These are phyloP conservation scores for Neurospora sp. DNA, from an alignment of 2,329 filamentous ascomycete genomes.

Conservation along the genomic window DNA sequence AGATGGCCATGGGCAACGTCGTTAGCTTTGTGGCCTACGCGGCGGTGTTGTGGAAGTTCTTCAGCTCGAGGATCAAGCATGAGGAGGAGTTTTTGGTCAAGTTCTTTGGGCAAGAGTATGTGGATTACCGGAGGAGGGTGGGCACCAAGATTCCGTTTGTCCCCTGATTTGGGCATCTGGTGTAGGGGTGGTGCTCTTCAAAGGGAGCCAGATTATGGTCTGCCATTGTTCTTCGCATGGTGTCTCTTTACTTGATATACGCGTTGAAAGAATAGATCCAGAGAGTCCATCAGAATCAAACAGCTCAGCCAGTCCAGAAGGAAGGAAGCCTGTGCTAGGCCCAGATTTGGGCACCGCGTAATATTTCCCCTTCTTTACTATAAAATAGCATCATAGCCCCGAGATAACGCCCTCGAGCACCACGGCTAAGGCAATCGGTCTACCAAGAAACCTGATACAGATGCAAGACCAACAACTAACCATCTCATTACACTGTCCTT, in stretches of 20 bases:
- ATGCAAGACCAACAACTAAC: neutral
- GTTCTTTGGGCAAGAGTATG: conserved; percentile 81
- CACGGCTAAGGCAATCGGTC: neutral
- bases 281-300: neutral
- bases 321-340: neutral
- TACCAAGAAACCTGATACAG: neutral
- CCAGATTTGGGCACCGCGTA: too few relatives aligned
- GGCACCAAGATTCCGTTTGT: conserved; percentile 76
- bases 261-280: neutral
- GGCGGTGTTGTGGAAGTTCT: conserved; percentile 76
- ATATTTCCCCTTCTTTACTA: neutral
- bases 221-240: neutral
- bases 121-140: conserved; percentile 60
- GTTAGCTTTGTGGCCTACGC: conserved; percentile 68
- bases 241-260: neutral
- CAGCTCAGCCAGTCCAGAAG: neutral
- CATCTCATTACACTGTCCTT: neutral
- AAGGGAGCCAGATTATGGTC: neutral
- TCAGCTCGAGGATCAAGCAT: conserved; percentile 58
- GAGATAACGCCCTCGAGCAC: neutral
- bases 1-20: conserved; percentile 77
- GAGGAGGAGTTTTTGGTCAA: conserved; percentile 70
- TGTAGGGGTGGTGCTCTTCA: neutral
- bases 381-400: neutral
- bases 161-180: conserved; percentile 7